A percentile compares a stretch with the other conserved stretches of the same genome.
These are phyloP conservation scores for Cenchrus purpureus DNA, from an alignment of 176 grass and related monocot species.

Conservation along the genomic window DNA sequence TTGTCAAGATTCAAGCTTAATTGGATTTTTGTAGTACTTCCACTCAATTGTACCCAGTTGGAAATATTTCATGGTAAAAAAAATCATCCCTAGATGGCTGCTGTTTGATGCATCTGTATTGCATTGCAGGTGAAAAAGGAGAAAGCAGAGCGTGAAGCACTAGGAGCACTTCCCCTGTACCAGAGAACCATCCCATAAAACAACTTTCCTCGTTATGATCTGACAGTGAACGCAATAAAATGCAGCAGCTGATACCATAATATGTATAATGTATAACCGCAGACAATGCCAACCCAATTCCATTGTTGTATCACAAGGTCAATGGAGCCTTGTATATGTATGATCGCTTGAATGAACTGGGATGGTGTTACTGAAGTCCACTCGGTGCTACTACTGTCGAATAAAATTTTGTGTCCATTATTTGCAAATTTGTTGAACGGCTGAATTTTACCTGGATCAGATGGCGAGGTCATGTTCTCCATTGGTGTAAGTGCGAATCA, in stretches of 20 bases:
- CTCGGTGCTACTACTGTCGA: not conserved
- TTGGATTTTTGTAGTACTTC: not conserved
- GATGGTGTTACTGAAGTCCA: not conserved
- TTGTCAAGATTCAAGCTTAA: not conserved
- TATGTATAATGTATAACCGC: not conserved
- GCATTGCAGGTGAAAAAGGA: slow-evolving; percentile 74
- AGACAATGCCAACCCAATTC: not conserved
- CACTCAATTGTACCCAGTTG: not conserved
- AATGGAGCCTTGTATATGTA: not conserved
- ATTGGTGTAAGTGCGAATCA: not conserved
- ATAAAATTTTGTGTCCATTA: not conserved
- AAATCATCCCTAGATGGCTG: not conserved
- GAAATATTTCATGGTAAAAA: not conserved
- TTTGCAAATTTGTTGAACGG: not conserved
- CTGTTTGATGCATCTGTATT: slow-evolving; percentile 4
- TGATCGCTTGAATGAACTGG: not conserved
- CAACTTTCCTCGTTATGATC: not conserved
- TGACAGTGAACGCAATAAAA: slow-evolving; percentile 43
- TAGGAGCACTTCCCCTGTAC: slow-evolving; percentile 81
- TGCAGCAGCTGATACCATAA: not conserved
- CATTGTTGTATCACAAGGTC: not conserved
- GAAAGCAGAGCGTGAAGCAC: slow-evolving; percentile 69
- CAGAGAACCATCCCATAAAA: slow-evolving; percentile 76
- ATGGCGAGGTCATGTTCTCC: not conserved
- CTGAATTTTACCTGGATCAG: not conserved